Evolutionary conservation across 2,329 filamentous ascomycete species (phyloP).

Genomic region (Neodidymelliopsis sp.): DNA sequence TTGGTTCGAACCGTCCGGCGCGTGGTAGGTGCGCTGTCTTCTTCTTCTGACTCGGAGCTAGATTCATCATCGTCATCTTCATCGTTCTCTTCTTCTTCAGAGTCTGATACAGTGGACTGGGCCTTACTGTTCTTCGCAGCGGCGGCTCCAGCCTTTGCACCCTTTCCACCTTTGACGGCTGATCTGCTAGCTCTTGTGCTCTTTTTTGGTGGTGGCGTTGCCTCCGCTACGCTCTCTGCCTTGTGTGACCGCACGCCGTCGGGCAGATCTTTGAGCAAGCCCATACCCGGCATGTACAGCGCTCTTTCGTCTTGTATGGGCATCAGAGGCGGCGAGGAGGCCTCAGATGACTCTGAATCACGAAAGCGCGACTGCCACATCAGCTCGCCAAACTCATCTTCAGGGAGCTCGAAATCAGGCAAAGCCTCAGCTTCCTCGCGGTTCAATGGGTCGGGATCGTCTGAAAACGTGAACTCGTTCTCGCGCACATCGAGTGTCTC

Average conservation of each 20-base stretch:
- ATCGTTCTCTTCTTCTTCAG: slow-evolving; percentile 50
- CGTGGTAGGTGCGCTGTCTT: slow-evolving; percentile 45
- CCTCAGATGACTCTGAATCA: slow-evolving; percentile 31
- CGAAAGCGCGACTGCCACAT: slow-evolving; percentile 54
- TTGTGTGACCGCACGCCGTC: slow-evolving; percentile 36
- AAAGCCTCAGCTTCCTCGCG: slow-evolving; percentile 43
- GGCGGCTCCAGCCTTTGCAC: slow-evolving; percentile 30
- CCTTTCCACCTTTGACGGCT: slow-evolving; percentile 33
- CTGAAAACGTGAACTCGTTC: slow-evolving; percentile 63
- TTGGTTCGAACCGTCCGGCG: slow-evolving; percentile 41
- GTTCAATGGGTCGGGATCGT: slow-evolving; percentile 61
- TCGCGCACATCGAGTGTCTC: slow-evolving; percentile 85
- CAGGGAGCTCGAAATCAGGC: slow-evolving; percentile 54
- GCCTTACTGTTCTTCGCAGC: slow-evolving; percentile 40
- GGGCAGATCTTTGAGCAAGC: slow-evolving; percentile 43
- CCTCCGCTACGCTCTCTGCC: slow-evolving; percentile 39
- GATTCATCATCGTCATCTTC: slow-evolving; percentile 43
- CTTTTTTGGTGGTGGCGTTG: slow-evolving; percentile 43
- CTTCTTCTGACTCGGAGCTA: slow-evolving; percentile 41
- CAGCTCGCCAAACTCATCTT: slow-evolving; percentile 53
- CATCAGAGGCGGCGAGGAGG: slow-evolving; percentile 43
- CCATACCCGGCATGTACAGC: slow-evolving; percentile 42
- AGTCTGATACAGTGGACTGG: slow-evolving; percentile 42
- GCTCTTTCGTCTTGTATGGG: slow-evolving; percentile 43
- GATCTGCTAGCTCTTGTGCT: slow-evolving; percentile 36